phyloP scores from a whole-genome alignment of 2,329 filamentous ascomycete genomes.

The Trichoderma sp. region DNA sequence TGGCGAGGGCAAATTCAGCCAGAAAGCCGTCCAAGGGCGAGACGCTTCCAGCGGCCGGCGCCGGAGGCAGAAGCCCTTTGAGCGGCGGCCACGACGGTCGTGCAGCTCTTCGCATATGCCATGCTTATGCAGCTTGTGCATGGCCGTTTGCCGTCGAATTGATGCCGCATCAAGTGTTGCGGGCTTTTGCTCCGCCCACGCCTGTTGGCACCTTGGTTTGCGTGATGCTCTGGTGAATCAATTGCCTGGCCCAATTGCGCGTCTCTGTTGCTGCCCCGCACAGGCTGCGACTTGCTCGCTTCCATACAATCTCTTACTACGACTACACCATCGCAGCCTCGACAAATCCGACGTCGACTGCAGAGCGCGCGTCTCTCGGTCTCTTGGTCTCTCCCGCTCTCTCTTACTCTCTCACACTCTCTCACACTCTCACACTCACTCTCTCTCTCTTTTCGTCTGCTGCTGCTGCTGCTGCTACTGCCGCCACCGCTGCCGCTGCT shows the following conservation, averaged over 20 bases:
- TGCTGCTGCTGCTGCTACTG: neutral
- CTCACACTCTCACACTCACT: no score
- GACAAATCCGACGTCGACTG: no score
- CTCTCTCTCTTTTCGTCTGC: neutral
- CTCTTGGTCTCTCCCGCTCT: neutral
- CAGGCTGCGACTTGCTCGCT: neutral
- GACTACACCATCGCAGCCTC: neutral
- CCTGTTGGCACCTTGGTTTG: neutral
- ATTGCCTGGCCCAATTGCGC: neutral
- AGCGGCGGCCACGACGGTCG: conserved; percentile 47
- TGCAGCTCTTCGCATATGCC: conserved; percentile 34
- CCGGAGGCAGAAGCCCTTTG: conserved; percentile 34
- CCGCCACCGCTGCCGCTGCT: neutral
- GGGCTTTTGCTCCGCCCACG: neutral
- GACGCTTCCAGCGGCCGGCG: neutral
- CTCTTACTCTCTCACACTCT: no score
- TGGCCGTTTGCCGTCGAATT: neutral
- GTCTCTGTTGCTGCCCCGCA: neutral
- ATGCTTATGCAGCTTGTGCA: conserved; percentile 14
- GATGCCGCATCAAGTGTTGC: neutral
- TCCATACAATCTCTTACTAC: neutral
- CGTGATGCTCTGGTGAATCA: neutral
- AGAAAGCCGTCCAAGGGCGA: neutral
- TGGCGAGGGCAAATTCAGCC: neutral
- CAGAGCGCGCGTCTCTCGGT: neutral